Evolutionary conservation across 164 flowering plant genomes (phyloP), one percentile per base, ranked within the genome.

Genomic region (Nymphaea colorata): DNA sequence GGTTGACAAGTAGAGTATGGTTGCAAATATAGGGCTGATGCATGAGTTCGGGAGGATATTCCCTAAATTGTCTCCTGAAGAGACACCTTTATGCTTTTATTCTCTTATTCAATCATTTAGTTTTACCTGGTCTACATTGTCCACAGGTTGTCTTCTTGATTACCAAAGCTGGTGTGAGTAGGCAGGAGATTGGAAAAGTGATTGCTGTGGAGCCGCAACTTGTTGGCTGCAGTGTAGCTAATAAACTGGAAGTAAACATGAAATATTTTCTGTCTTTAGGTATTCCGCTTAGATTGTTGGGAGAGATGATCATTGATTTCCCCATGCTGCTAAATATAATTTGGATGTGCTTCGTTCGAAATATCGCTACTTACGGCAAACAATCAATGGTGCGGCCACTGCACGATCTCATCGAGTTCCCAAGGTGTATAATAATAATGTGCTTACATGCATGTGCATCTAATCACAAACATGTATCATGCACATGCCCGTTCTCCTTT

Each of bases 211-310:
- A 78, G 43, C 99, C 99, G 42, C 93, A 86, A 86, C 89, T 94
- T 61, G 67, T 94, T 73, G 99, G 97, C 43, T 86, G 95, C 82
- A 88, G 87, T 76, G 85, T 91, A 67, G 76, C 61, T 15, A 69
- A 83, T 53, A 94, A 90, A 77, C 85, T 91, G 62, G 97, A 94
- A 61, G 83, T 79, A 42, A 86, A 82, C 73, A 82, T 90, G 61
- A 91, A 88, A 73, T 94, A 89, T 75, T 88, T 84, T 70, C 74
- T 89, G 42, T 93, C 98, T n/a, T 83, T 93, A 65, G 97, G 98
- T 62, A 88, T 93, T 43, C 71, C 70, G 42, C 72, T 72, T 61
- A 76, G 66, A 63, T 76, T 71, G 25, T 67, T 91, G 60, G 98
- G 98, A 15, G 86, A 83, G 70, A 91, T 91, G 98, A 78, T 93